Evolutionary conservation across 2,329 filamentous ascomycete species (phyloP).

Genomic region (Hypoxylon sp.): DNA sequence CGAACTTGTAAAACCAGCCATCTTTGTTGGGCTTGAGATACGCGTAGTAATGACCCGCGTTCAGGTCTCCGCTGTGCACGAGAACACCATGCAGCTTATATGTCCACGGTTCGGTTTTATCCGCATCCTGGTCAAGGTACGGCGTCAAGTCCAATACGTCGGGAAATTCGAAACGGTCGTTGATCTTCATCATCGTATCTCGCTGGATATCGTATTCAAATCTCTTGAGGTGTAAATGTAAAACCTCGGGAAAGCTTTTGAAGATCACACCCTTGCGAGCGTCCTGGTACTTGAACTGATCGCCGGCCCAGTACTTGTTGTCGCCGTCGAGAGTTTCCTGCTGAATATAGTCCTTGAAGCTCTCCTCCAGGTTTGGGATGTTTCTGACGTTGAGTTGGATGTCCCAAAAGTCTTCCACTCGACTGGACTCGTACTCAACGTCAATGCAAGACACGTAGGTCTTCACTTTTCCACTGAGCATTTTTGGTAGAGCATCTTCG

Average conservation of each 20-base stretch:
- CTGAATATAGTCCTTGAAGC: conserved; percentile 95
- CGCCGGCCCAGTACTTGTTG: conserved; percentile 95
- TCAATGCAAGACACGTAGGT: conserved; percentile 99
- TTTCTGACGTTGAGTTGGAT: conserved; percentile 96
- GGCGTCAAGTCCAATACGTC: conserved; percentile 86
- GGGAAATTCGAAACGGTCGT: conserved; percentile 90
- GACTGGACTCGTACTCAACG: conserved; percentile 95
- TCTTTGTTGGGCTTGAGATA: conserved; percentile 95
- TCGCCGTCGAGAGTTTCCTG: conserved; percentile 98
- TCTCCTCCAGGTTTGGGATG: conserved; percentile 92
- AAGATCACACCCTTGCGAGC: conserved; percentile 99
- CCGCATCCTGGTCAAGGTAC: conserved; percentile 86
- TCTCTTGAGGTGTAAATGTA: conserved; percentile 94
- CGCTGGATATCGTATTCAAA: conserved; percentile 98
- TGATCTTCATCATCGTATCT: conserved; percentile 99
- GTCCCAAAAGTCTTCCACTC: conserved; percentile 98
- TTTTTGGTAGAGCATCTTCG: conserved; percentile 86
- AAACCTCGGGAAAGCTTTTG: conserved; percentile 90
- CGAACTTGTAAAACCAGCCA: conserved; percentile 95
- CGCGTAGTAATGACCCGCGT: conserved; percentile 98
- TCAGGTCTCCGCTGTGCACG: conserved; percentile 95
- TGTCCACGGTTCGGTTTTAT: conserved; percentile 87
- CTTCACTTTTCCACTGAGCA: conserved; percentile 98
- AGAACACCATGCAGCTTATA: conserved; percentile 96
- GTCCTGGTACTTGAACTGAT: conserved; percentile 92